Evolutionary conservation across 352 stramenopile species (phyloP), one percentile per base, ranked within the genome.

Genomic region (Globisporangium perplexum): DNA sequence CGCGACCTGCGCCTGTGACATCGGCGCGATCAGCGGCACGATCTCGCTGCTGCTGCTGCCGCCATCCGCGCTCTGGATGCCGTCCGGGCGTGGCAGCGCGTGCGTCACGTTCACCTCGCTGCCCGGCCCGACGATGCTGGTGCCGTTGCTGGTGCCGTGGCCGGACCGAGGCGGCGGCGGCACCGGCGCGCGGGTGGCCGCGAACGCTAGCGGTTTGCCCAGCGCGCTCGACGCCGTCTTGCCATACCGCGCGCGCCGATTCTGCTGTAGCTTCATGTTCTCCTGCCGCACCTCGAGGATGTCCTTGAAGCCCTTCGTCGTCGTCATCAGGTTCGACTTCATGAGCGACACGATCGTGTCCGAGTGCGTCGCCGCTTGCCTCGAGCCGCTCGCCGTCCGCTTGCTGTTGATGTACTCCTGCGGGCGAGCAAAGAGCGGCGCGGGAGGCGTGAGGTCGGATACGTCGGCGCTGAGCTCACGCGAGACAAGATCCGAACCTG

Each of bases 191-290:
- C 80, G 76, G 53, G 35, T 46, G 11, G 33, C 22, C 23, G 44
- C 26, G 22, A 93, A 93, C 0, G 77, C 72, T 10, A 93, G 63
- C 14, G 83, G 83, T 49, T 88, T 89, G n/a, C 83, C 77, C 47
- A 90, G 53, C 39, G 81, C 72, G 38, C 65, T 86, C 31, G 78
- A 86, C 30, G 76, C 66, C 5, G 77, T 87, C 49, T 90, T 89
- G 28, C 83, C 83, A 45, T 93, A 93, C 28, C 77, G 69, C 18
- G 81, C 77, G 46, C 73, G 77, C 39, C 83, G 70, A 60, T 87
- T 85, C 63, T 93, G 83, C 62, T 90, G 83, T 48, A 91, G 65
- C 65, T 90, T 89, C 74, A 93, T 86, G 58, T 91, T 93, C 53
- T 90, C 77, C 69, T 93, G 83, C n/a, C 83, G 67, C 23, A 90